These are phyloP conservation scores for Silybum marianum DNA, from an alignment of 129 eudicot genomes.

Conservation along the genomic window DNA sequence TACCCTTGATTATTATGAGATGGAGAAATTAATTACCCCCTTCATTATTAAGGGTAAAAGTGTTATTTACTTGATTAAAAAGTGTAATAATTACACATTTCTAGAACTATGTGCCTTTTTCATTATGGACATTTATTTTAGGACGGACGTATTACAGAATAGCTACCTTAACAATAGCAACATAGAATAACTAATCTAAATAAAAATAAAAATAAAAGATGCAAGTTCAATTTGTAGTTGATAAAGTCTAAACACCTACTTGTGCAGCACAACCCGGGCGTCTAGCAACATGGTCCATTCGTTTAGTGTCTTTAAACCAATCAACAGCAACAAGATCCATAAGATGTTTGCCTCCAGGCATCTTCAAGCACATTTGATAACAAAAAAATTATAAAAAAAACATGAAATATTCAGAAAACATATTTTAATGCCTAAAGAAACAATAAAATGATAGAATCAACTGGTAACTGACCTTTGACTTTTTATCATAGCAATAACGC, in stretches of 20 bases:
- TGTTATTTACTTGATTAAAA: background rate
- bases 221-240: background rate
- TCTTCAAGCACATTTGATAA: slow-evolving; percentile 43
- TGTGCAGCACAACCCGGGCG: slow-evolving; percentile 97
- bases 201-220: slow-evolving; percentile 15
- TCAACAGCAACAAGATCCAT: slow-evolving; percentile 99
- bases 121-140: background rate
- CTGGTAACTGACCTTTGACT: slow-evolving; percentile 64
- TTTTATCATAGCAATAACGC: slow-evolving; percentile 79
- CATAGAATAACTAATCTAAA: background rate
- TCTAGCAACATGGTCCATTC: slow-evolving; percentile 98
- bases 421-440: slow-evolving; percentile 5
- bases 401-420: background rate
- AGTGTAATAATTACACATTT: background rate
- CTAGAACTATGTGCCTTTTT: background rate
- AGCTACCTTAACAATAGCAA: background rate
- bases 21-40: background rate
- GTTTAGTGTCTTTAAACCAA: slow-evolving; percentile 91
- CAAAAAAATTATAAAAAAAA: slow-evolving; percentile 20
- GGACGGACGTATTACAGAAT: background rate
- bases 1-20: background rate
- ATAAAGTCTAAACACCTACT: slow-evolving; percentile 57
- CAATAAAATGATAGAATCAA: slow-evolving; percentile 15
- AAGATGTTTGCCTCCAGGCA: slow-evolving; percentile 91
- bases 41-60: background rate